A percentile compares a stretch with the other conserved stretches of the same genome.
These are phyloP conservation scores for Coffea canephora DNA, from an alignment of 257 asterid genomes.

Conservation along the genomic window DNA sequence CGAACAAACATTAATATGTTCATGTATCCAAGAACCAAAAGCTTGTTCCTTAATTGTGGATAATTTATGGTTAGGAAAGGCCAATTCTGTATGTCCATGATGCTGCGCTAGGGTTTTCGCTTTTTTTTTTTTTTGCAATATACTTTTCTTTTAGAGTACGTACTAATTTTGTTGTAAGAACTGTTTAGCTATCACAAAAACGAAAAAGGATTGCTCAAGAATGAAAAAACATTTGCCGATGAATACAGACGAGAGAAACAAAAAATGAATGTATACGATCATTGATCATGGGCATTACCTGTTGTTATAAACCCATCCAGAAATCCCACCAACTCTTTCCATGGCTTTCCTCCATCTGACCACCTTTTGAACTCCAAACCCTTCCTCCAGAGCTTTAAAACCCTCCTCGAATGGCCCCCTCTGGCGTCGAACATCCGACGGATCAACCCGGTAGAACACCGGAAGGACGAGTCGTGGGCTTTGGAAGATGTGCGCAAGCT, in stretches of 20 bases:
- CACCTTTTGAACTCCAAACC: conserved; percentile 15
- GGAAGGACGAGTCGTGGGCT: conserved; percentile 23
- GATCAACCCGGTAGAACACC: conserved; percentile 26
- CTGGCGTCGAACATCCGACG: conserved; percentile 32
- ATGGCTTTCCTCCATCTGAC: conserved; percentile 37
- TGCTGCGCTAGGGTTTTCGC: too few species aligned
- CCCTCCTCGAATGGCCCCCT: conserved; percentile 22
- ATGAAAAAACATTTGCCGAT: too few species aligned
- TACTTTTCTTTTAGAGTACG: too few species aligned
- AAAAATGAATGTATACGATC: background rate
- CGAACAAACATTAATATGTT: too few species aligned
- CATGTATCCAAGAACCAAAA: too few species aligned
- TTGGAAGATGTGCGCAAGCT: conserved; percentile 27
- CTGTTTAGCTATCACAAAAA: too few species aligned
- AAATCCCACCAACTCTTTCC: conserved; percentile 26
- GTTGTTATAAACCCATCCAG: conserved; percentile 24
- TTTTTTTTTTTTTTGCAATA: too few species aligned
- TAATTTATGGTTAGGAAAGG: too few species aligned
- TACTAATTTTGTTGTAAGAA: too few species aligned
- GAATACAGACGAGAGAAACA: background rate
- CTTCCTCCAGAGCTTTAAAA: conserved; percentile 19
- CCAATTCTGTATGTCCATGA: too few species aligned
- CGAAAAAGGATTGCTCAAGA: too few species aligned
- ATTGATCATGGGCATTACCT: conserved; percentile 7
- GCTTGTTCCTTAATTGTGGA: too few species aligned